Percentiles rank a stretch among this genome's conserved stretches.
Conservation (phyloP, 495 filamentous ascomycete genomes). For the Podospora conica region DNA sequence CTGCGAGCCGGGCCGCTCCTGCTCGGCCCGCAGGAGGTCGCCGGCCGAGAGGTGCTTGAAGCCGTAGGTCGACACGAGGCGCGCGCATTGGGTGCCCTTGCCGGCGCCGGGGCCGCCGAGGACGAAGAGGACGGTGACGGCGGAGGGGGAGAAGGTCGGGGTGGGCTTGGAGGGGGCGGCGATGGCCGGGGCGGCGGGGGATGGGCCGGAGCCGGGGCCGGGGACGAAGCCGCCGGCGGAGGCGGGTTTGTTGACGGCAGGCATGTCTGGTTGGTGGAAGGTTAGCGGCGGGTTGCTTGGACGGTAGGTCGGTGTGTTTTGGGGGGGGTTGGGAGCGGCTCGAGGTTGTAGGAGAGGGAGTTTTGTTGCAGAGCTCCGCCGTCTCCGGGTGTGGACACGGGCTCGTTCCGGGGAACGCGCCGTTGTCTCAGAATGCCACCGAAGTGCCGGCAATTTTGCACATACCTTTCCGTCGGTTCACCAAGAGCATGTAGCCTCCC, state of each 20-base stretch:
- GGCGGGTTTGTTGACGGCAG: constrained; percentile 1
- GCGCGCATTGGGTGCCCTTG: constrained; percentile 82
- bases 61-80: constrained; percentile 80
- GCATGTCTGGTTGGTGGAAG: not conserved
- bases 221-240: not conserved
- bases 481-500: constrained; percentile 41
- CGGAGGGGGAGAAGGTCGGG: constrained; percentile 71
- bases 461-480: constrained; percentile 28
- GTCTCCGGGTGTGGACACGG: not conserved
- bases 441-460: not conserved
- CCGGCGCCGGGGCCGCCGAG: constrained; percentile 74
- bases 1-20: constrained; percentile 73
- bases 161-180: constrained; percentile 43
- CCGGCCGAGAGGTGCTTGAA: constrained; percentile 92
- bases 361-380: constrained; percentile 1
- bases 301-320: not conserved
- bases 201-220: not conserved
- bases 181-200: constrained; percentile 31
- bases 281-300: not conserved
- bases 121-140: constrained; percentile 84
- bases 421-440: not conserved
- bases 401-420: not conserved
- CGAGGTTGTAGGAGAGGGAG: not conserved
- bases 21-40: constrained; percentile 89
- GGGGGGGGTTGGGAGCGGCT: not conserved